A percentile compares a stretch with the other conserved stretches of the same genome.
Conservation (phyloP, 257 asterid species). For the Salvia hispanica region DNA sequence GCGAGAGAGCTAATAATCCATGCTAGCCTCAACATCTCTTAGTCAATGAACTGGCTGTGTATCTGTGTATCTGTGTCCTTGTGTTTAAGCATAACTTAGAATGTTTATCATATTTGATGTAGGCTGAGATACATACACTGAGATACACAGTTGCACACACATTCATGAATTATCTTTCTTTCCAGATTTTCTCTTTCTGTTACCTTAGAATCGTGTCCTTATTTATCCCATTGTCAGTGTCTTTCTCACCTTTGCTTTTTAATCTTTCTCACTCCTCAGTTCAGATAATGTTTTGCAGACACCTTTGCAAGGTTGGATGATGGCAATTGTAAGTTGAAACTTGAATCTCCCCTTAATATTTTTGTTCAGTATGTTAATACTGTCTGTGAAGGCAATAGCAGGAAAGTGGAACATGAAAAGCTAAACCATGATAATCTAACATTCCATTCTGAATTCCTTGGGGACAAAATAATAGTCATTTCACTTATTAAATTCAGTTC, state of each 20-base stretch:
- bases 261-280: conserved; percentile 43
- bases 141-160: background rate
- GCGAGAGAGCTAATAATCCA: background rate
- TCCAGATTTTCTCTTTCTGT: conserved; percentile 3
- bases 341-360: conserved; percentile 19
- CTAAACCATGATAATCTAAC: background rate
- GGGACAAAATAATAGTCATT: background rate
- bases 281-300: conserved; percentile 93
- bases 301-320: conserved; percentile 94
- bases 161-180: background rate
- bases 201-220: conserved; percentile 28
- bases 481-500: conserved; percentile 7
- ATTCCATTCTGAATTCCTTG: conserved; percentile 4
- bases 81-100: conserved; percentile 21
- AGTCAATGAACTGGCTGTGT: conserved; percentile 15
- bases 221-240: conserved; percentile 18
- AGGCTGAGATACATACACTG: background rate
- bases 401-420: conserved; percentile 16
- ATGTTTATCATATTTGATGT: background rate
- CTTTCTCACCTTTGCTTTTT: conserved; percentile 31
- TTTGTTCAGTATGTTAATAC: conserved; percentile 1
- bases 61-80: conserved; percentile 27
- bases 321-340: conserved; percentile 90
- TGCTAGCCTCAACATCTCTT: background rate
- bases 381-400: conserved; percentile 19